Evolutionary conservation across 2,329 filamentous ascomycete species (phyloP), one percentile per base, ranked within the genome.

Genomic region (Tothia fuscella): DNA sequence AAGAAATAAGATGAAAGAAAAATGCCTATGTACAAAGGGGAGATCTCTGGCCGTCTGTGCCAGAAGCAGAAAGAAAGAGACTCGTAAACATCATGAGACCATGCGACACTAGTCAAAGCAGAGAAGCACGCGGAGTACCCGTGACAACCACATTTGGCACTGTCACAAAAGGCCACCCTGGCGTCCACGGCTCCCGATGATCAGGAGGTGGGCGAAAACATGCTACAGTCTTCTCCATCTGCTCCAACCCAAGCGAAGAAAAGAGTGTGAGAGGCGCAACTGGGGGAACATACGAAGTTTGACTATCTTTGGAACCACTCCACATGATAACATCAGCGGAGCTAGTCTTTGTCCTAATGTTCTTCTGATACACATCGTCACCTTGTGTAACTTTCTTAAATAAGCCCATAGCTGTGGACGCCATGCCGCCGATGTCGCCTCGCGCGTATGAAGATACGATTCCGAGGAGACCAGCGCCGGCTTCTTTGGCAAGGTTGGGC

Each of bases 291-390:
- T 69, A 86, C 80, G 82, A 88, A 51, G 91, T 98, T 64, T 96
- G 91, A 47, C 80, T 77, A 57, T 98, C 91, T 64, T 94, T 95
- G 66, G 85, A 93, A 44, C 91, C 91, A 47, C 85, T 93, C 82
- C 88, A 94, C 84, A 95, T 93, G 58, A 98, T 77, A 24, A 98
- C 91, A 62, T 98, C 91, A 30, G 91, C 91, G 1, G 88, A 81
- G 42, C 82, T 91, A 13, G 91, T 96, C 67, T 93, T 93, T 31
- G 89, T 96, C 50, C 82, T 74, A 57, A 85, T 71, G 48, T 88
- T 84, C 58, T 78, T 79, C 63, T 93, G 74, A 61, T 87, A 80
- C 14, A 80, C 80, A 26, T 81, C 76, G 50, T 91, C 79, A 50
- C 88, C 88, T 46, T 67, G 74, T 17, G 84, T 82, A 14, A 86